These are phyloP conservation scores for Porphyrellus sp. DNA, from an alignment of 1,284 basidiomycete genomes.

Conservation along the genomic window DNA sequence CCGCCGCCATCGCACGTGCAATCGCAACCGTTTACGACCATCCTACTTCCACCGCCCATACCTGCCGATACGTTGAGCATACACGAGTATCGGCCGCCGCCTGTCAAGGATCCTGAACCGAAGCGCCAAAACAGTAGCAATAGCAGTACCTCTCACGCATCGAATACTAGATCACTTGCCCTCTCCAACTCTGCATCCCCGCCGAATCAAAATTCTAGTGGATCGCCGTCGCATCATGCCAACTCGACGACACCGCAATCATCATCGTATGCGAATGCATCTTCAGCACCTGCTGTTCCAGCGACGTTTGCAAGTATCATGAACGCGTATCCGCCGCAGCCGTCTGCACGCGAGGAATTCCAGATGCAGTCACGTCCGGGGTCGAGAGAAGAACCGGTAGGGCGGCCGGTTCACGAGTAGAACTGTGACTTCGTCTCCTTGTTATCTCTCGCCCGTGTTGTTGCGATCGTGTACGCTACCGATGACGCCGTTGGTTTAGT, in stretches of 20 bases:
- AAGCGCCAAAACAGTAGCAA: conserved; percentile 21
- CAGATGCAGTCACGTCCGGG: conserved; percentile 22
- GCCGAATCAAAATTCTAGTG: conserved; percentile 1
- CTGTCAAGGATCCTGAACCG: conserved; percentile 18
- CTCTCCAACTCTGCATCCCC: conserved; percentile 23
- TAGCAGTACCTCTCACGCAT: conserved; percentile 8
- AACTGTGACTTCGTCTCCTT: background rate
- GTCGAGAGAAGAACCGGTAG: conserved; percentile 23
- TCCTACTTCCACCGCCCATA: conserved; percentile 31
- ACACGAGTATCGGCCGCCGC: conserved; percentile 34
- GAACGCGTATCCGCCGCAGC: conserved; percentile 50
- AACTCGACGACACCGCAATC: conserved; percentile 2
- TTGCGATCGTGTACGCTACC: conserved; percentile 7
- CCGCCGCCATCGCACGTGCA: conserved; percentile 14
- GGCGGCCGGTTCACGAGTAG: conserved; percentile 16
- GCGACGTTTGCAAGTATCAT: conserved; percentile 62
- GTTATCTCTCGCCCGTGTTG: background rate
- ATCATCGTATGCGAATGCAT: conserved; percentile 17
- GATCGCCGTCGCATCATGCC: conserved; percentile 1
- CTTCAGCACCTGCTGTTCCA: conserved; percentile 32
- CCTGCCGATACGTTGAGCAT: conserved; percentile 31
- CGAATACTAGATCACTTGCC: conserved; percentile 11
- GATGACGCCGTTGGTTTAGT: background rate
- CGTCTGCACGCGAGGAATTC: conserved; percentile 15
- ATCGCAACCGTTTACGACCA: conserved; percentile 32